A percentile compares a stretch with the other conserved stretches of the same genome.
These are phyloP conservation scores for Kalmanozyma brasiliensis DNA, from an alignment of 1,284 basidiomycete species.

Conservation along the genomic window DNA sequence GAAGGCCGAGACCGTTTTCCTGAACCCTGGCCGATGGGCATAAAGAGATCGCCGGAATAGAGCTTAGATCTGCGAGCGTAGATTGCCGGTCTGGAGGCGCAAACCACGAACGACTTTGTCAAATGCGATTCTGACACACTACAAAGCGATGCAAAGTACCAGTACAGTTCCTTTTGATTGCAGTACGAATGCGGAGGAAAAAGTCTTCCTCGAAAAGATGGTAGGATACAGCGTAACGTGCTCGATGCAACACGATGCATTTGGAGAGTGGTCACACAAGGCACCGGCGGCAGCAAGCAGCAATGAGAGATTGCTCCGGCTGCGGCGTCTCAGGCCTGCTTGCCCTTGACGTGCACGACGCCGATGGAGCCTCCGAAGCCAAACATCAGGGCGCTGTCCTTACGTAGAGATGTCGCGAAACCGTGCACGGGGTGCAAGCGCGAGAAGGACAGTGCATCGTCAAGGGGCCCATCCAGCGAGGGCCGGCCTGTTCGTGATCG, in stretches of 20 bases:
- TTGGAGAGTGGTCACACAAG: too few relatives aligned
- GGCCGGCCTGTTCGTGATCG: conserved; percentile 1
- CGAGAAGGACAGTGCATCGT: conserved; percentile 38
- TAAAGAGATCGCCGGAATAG: too few relatives aligned
- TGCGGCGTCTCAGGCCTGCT: conserved; percentile 4
- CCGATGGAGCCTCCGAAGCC: conserved; percentile 45
- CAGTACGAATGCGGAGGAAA: conserved; percentile 1
- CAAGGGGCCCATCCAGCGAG: conserved; percentile 13
- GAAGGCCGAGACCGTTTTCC: too few relatives aligned
- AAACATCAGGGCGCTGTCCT: conserved; percentile 22
- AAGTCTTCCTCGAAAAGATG: neutral
- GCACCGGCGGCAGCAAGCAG: too few relatives aligned
- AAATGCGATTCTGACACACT: too few relatives aligned
- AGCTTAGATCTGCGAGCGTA: too few relatives aligned
- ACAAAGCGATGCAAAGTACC: too few relatives aligned
- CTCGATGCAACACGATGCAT: conserved; percentile 1
- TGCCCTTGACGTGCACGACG: conserved; percentile 7
- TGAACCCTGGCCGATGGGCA: too few relatives aligned
- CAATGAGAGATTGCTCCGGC: neutral
- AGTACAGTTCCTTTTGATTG: conserved; percentile 1
- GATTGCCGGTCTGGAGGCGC: too few relatives aligned
- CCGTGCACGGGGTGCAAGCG: conserved; percentile 33
- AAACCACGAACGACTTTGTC: too few relatives aligned
- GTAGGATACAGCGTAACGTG: conserved; percentile 24
- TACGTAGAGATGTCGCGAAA: conserved; percentile 3